A percentile compares a stretch with the other conserved stretches of the same genome.
phyloP scores from a whole-genome alignment of 768 basidiomycete genomes.

The Coprinopsis sp. region DNA sequence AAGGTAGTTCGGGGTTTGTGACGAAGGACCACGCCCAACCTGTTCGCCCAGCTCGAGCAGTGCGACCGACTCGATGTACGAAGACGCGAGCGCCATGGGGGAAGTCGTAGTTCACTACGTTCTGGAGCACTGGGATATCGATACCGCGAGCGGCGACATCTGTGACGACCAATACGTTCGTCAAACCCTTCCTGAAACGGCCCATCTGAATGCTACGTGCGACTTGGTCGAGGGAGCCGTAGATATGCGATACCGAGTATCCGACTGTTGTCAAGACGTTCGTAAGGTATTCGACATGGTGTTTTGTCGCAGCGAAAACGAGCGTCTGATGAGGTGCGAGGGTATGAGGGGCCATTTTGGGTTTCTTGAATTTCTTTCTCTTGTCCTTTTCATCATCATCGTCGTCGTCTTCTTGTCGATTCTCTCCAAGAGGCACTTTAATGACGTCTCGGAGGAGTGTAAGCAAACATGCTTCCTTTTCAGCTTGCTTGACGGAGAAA shows the following conservation, averaged over 20 bases:
- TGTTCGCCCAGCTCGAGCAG: conserved; percentile 89
- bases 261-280: conserved; percentile 74
- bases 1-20: conserved; percentile 80
- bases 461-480: conserved; percentile 91
- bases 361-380: conserved; percentile 43
- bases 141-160: conserved; percentile 98
- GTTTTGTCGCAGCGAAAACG: conserved; percentile 94
- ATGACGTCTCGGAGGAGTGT: conserved; percentile 84
- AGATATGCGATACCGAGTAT: conserved; percentile 90
- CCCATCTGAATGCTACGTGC: conserved; percentile 90
- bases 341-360: conserved; percentile 45
- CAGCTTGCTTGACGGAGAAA: conserved; percentile 85
- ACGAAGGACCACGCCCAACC: conserved; percentile 98
- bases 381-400: conserved; percentile 24
- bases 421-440: conserved; percentile 59
- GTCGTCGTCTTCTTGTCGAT: conserved; percentile 25
- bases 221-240: conserved; percentile 90
- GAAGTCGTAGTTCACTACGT: conserved; percentile 98
- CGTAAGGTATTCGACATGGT: conserved; percentile 94
- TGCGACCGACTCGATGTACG: conserved; percentile 94
- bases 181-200: conserved; percentile 74
- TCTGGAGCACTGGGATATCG: conserved; percentile 93
- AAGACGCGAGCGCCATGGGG: conserved; percentile 92
- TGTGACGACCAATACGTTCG: conserved; percentile 89
- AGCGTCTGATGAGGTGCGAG: conserved; percentile 86